A percentile compares a stretch with the other conserved stretches of the same genome.
phyloP scores from a whole-genome alignment of 495 filamentous ascomycete genomes.

The Diplogelasinospora grovesii region DNA sequence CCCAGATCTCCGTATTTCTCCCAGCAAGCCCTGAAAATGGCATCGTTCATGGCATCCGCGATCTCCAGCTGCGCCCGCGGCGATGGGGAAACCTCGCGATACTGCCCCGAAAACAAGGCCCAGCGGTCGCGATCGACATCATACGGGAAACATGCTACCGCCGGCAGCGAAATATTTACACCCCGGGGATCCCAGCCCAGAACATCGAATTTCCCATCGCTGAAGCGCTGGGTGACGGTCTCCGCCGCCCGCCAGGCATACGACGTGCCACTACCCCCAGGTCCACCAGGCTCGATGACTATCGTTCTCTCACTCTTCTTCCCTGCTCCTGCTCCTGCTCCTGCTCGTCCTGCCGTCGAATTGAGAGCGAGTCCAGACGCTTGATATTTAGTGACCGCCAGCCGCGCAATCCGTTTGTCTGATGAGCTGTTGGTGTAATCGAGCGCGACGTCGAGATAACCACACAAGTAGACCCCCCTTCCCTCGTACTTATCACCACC shows the following conservation, averaged over 20 bases:
- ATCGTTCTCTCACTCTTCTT: conserved; percentile 40
- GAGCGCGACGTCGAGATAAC: conserved; percentile 38
- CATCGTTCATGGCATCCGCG: conserved; percentile 34
- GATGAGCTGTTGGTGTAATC: conserved; percentile 37
- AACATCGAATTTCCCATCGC: conserved; percentile 39
- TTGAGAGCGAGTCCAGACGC: conserved; percentile 34
- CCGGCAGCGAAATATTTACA: conserved; percentile 44
- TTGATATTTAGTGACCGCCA: conserved; percentile 38
- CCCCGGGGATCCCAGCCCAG: conserved; percentile 53
- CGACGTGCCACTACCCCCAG: conserved; percentile 38
- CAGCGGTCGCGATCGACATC: conserved; percentile 37
- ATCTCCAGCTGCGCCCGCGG: conserved; percentile 31
- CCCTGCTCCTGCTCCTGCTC: conserved; percentile 18
- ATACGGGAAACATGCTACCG: conserved; percentile 43
- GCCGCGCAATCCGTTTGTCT: conserved; percentile 34
- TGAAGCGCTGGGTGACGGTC: conserved; percentile 30
- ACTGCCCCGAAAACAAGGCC: conserved; percentile 31
- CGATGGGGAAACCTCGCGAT: conserved; percentile 27
- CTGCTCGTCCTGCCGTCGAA: no score
- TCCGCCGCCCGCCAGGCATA: conserved; percentile 32
- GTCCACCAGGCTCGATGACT: conserved; percentile 42
- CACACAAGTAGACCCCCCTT: conserved; percentile 36
- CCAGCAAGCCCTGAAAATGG: conserved; percentile 37
- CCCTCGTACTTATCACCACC: conserved; percentile 26
- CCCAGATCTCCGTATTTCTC: conserved; percentile 37